A percentile compares a stretch with the other conserved stretches of the same genome.
These are phyloP conservation scores for Schoenoplectus tabernaemontani DNA, from an alignment of 202 grass and related monocot genomes.

Conservation along the genomic window DNA sequence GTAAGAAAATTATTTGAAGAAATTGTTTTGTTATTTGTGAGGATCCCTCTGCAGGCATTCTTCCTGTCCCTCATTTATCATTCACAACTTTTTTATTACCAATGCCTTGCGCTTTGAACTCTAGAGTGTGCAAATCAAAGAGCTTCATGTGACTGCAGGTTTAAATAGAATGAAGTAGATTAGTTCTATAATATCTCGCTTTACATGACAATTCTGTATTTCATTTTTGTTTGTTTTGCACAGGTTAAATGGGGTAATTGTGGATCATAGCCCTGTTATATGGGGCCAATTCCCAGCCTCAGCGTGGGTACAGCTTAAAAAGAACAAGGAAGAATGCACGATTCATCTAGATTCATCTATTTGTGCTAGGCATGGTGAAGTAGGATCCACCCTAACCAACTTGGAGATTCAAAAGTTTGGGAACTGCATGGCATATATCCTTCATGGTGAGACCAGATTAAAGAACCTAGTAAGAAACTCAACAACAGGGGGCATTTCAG, in stretches of 20 bases:
- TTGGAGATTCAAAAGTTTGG: conserved; percentile 57
- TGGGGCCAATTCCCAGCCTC: conserved; percentile 41
- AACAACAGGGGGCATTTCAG: conserved; percentile 53
- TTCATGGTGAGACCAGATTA: conserved; percentile 66
- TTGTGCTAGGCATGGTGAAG: conserved; percentile 50
- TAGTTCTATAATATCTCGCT: background rate
- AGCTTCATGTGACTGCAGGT: background rate
- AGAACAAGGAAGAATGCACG: conserved; percentile 75
- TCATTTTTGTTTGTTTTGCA: background rate
- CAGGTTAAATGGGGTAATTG: conserved; percentile 41
- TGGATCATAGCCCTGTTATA: conserved; percentile 45
- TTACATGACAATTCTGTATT: background rate
- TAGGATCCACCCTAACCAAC: conserved; percentile 49
- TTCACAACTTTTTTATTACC: background rate
- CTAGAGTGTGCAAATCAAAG: background rate
- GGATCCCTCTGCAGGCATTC: background rate
- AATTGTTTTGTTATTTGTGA: background rate
- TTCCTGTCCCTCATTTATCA: background rate
- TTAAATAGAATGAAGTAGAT: background rate
- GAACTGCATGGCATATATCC: conserved; percentile 46
- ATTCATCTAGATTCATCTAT: conserved; percentile 76
- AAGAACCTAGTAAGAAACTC: conserved; percentile 51
- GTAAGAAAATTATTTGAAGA: conserved; percentile 24
- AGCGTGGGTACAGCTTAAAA: conserved; percentile 55
- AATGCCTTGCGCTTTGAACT: background rate